Conservation (phyloP, 768 basidiomycete species). For the Tulasnella sp. region DNA sequence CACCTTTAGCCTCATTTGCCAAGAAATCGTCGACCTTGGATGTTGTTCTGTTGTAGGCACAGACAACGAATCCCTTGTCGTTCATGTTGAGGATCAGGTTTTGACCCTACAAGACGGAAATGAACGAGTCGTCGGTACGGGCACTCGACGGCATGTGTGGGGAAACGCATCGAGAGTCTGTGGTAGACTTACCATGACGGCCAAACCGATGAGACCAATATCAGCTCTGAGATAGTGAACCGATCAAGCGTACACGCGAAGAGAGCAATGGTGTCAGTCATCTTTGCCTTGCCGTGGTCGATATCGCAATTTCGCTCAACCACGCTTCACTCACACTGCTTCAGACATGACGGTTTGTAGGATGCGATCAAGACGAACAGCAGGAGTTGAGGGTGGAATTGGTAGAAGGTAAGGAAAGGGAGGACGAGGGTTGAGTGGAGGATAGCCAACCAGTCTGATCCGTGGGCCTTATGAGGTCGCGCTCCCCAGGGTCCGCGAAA, state of each 20-base stretch:
- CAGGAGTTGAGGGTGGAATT: constrained; percentile 15
- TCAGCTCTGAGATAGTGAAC: constrained; percentile 68
- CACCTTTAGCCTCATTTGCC: constrained; percentile 96
- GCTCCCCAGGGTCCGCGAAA: constrained; percentile 26
- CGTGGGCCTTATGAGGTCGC: constrained; percentile 22
- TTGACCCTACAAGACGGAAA: constrained; percentile 67
- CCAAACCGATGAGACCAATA: constrained; percentile 97
- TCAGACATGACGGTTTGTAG: constrained; percentile 21
- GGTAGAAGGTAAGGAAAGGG: background rate
- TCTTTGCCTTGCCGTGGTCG: background rate
- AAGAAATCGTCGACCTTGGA: constrained; percentile 97
- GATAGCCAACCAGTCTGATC: background rate
- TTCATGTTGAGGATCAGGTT: constrained; percentile 99
- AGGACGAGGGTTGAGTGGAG: constrained; percentile 7
- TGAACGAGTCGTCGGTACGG: background rate
- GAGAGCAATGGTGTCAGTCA: constrained; percentile 9
- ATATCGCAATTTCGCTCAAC: background rate
- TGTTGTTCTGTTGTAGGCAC: constrained; percentile 96
- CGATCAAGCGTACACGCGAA: constrained; percentile 10
- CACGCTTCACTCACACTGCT: constrained; percentile 1
- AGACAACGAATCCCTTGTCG: constrained; percentile 98
- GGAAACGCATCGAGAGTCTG: background rate
- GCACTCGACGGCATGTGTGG: background rate
- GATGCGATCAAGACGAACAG: constrained; percentile 23
- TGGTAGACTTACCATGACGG: constrained; percentile 81